phyloP scores from a whole-genome alignment of 371 early-diverging fungal species.

The Lichtheimia ornata region DNA sequence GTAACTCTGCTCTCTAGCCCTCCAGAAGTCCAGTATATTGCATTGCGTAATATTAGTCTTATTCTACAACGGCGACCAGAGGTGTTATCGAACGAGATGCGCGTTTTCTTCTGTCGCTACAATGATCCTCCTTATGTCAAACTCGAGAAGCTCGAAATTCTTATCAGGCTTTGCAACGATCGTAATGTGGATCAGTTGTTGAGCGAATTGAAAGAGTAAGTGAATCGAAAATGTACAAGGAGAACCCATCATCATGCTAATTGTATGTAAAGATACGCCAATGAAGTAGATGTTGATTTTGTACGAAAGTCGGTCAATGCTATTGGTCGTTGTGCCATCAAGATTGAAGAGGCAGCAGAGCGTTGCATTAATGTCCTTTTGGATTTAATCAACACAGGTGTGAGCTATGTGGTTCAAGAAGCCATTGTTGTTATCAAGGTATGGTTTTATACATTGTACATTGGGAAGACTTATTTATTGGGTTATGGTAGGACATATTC shows the following conservation, averaged over 20 bases:
- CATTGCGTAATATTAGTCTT: slow-evolving; percentile 87
- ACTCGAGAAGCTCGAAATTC: slow-evolving; percentile 88
- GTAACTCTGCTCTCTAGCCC: slow-evolving; percentile 87
- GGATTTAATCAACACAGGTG: slow-evolving; percentile 86
- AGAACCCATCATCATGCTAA: not conserved
- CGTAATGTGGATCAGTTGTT: slow-evolving; percentile 82
- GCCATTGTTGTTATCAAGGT: slow-evolving; percentile 86
- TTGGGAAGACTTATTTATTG: not conserved
- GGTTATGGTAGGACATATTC: slow-evolving; percentile 81
- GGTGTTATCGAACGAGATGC: slow-evolving; percentile 82
- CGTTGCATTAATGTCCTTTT: slow-evolving; percentile 83
- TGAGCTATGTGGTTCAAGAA: slow-evolving; percentile 93
- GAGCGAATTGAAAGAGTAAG: slow-evolving; percentile 90
- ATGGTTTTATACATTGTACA: not conserved
- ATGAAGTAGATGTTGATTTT: slow-evolving; percentile 95
- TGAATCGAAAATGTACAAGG: not conserved
- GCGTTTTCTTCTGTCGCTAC: slow-evolving; percentile 95
- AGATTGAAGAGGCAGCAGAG: slow-evolving; percentile 83
- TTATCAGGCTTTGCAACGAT: slow-evolving; percentile 81
- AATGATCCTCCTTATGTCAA: slow-evolving; percentile 97
- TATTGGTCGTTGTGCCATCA: slow-evolving; percentile 92
- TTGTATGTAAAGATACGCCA: slow-evolving; percentile 66
- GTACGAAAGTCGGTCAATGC: slow-evolving; percentile 91
- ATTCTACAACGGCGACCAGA: slow-evolving; percentile 84
- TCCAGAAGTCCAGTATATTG: slow-evolving; percentile 94